Evolutionary conservation across 208 protist genomes (phyloP).

Genomic region (Leishmania tarentolae): DNA sequence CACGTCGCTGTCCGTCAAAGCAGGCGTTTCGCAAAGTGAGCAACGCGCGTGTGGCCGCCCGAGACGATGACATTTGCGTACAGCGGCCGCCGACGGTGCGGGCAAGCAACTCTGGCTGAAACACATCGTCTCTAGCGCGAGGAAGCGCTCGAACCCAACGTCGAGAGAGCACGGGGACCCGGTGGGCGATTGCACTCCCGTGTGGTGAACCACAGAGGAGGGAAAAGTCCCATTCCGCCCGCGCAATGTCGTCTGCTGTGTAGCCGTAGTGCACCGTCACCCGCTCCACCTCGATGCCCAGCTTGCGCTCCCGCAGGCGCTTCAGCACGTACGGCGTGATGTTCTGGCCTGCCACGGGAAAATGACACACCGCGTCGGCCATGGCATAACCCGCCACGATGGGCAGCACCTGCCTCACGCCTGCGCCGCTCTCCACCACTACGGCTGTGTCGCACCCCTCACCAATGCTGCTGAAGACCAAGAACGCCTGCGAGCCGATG

Average conservation of each 20-base stretch:
- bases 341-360: slow-evolving; percentile 96
- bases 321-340: slow-evolving; percentile 97
- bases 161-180: slow-evolving; percentile 74
- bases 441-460: slow-evolving; percentile 77
- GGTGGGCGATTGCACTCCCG: slow-evolving; percentile 71
- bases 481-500: slow-evolving; percentile 97
- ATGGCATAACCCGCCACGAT: slow-evolving; percentile 98
- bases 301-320: slow-evolving; percentile 90
- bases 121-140: slow-evolving; percentile 99
- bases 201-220: slow-evolving; percentile 60
- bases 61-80: slow-evolving; percentile 98
- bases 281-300: slow-evolving; percentile 87
- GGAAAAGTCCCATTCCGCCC: slow-evolving; percentile 66
- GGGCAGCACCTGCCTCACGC: slow-evolving; percentile 98
- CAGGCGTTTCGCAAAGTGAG: slow-evolving; percentile 88
- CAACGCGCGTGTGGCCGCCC: slow-evolving; percentile 98
- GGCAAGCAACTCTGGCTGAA: slow-evolving; percentile 95
- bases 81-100: slow-evolving; percentile 89
- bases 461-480: slow-evolving; percentile 91
- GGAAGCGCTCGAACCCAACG: slow-evolving; percentile 97
- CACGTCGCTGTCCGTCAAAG: slow-evolving; percentile 27
- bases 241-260: slow-evolving; percentile 88
- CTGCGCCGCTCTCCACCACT: slow-evolving; percentile 98
- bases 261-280: slow-evolving; percentile 96
- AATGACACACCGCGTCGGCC: slow-evolving; percentile 94